Conservation (phyloP, 805 yeast species). For the Candida nemodendra region DNA sequence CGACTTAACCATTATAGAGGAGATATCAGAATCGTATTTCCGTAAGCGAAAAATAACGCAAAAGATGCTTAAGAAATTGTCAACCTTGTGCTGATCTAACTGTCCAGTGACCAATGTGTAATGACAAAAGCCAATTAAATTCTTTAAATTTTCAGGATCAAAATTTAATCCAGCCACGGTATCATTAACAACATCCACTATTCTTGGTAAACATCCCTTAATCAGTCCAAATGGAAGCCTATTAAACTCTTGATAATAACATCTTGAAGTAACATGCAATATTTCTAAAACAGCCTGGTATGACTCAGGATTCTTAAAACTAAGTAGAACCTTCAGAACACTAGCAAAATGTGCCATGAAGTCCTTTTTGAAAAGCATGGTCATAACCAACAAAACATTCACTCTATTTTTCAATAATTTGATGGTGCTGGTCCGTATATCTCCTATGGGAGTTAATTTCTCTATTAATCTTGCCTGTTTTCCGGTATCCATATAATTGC, state of each 20-base stretch:
- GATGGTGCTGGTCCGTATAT: conserved; percentile 25
- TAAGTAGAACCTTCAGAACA: conserved; percentile 19
- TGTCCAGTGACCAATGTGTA: conserved; percentile 1
- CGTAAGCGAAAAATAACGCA: conserved; percentile 14
- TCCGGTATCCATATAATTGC: conserved; percentile 15
- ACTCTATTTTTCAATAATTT: conserved; percentile 29
- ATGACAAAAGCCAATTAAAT: conserved; percentile 11
- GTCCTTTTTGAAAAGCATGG: conserved; percentile 29
- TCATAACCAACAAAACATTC: conserved; percentile 30
- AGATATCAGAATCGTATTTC: conserved; percentile 7
- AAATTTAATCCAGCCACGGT: conserved; percentile 3
- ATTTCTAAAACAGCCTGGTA: conserved; percentile 14
- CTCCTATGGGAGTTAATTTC: conserved; percentile 34
- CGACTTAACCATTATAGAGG: conserved; percentile 6
- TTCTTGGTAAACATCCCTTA: conserved; percentile 13
- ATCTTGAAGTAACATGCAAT: conserved; percentile 11
- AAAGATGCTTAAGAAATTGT: conserved; percentile 12
- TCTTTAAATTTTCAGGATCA: conserved; percentile 11
- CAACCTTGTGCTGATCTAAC: conserved; percentile 9
- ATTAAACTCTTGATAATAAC: conserved; percentile 11
- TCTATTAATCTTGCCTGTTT: conserved; percentile 27
- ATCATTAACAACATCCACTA: conserved; percentile 18
- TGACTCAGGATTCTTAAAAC: conserved; percentile 11
- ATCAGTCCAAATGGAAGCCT: conserved; percentile 21
- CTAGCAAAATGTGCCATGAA: conserved; percentile 22